These are phyloP conservation scores for Arachis stenosperma DNA, from an alignment of 306 rosid species.

Conservation along the genomic window DNA sequence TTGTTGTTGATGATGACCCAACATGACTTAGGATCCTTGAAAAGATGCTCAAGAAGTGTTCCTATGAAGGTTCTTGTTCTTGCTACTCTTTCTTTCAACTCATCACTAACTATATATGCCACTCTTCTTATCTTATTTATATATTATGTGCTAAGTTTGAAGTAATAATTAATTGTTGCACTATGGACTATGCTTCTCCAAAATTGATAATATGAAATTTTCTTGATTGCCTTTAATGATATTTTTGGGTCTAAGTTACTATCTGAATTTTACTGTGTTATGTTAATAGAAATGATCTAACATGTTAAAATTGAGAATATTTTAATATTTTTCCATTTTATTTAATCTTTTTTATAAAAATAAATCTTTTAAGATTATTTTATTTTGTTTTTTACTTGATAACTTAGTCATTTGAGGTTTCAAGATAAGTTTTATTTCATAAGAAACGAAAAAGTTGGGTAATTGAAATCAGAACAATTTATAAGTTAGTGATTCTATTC, in stretches of 20 bases:
- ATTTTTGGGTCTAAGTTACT: background rate
- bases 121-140: slow-evolving; percentile 1
- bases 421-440: slow-evolving; percentile 7
- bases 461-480: background rate
- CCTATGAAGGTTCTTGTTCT: slow-evolving; percentile 64
- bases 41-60: slow-evolving; percentile 96
- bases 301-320: background rate
- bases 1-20: too few relatives aligned
- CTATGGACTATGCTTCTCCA: background rate
- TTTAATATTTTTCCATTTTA: background rate
- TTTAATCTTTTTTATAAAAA: too few relatives aligned
- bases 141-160: background rate
- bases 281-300: background rate
- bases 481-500: too few relatives aligned
- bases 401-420: background rate
- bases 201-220: slow-evolving; percentile 6
- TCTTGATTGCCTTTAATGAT: background rate
- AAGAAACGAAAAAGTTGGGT: slow-evolving; percentile 28
- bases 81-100: background rate
- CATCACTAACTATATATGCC: background rate
- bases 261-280: slow-evolving; percentile 4
- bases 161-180: background rate
- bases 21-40: slow-evolving; percentile 58
- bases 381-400: background rate
- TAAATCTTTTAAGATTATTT: background rate